Evolutionary conservation across 2,329 filamentous ascomycete genomes (phyloP).

Genomic region (Tolypocladium sp.): DNA sequence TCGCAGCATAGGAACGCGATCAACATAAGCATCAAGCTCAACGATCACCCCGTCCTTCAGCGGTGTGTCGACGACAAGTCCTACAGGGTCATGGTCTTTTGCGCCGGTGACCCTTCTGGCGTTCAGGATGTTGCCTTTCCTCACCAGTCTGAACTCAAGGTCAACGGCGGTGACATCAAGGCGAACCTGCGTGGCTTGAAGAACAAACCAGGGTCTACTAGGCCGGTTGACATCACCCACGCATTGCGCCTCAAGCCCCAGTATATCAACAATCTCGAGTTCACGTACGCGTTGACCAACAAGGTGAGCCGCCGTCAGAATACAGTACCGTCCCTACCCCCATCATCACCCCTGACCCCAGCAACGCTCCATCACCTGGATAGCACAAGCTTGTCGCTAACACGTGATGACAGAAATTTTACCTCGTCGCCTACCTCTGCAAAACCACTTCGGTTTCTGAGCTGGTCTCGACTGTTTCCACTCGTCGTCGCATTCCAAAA

Average conservation of each 20-base stretch:
- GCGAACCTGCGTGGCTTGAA: slow-evolving; percentile 92
- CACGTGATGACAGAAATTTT: slow-evolving; percentile 52
- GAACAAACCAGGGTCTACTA: slow-evolving; percentile 90
- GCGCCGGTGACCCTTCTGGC: slow-evolving; percentile 54
- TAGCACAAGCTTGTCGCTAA: slow-evolving; percentile 7
- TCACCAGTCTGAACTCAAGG: slow-evolving; percentile 82
- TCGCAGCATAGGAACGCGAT: slow-evolving; percentile 44
- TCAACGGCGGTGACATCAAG: slow-evolving; percentile 82
- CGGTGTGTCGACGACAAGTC: slow-evolving; percentile 51
- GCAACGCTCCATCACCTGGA: background rate
- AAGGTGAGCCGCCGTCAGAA: slow-evolving; percentile 51
- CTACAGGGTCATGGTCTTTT: slow-evolving; percentile 74
- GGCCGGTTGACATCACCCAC: slow-evolving; percentile 83
- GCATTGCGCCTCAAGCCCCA: slow-evolving; percentile 60
- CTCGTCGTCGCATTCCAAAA: slow-evolving; percentile 65
- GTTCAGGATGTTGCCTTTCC: slow-evolving; percentile 80
- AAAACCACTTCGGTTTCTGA: slow-evolving; percentile 61
- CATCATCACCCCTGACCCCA: background rate
- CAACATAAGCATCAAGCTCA: slow-evolving; percentile 32
- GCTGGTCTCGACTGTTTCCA: slow-evolving; percentile 59
- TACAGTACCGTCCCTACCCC: background rate
- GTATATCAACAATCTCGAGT: slow-evolving; percentile 69
- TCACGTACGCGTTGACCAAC: slow-evolving; percentile 86
- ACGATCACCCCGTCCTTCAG: slow-evolving; percentile 42
- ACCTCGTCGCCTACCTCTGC: slow-evolving; percentile 66